Evolutionary conservation across 2,329 filamentous ascomycete species (phyloP).

Genomic region (Cladobotryum protrusum): DNA sequence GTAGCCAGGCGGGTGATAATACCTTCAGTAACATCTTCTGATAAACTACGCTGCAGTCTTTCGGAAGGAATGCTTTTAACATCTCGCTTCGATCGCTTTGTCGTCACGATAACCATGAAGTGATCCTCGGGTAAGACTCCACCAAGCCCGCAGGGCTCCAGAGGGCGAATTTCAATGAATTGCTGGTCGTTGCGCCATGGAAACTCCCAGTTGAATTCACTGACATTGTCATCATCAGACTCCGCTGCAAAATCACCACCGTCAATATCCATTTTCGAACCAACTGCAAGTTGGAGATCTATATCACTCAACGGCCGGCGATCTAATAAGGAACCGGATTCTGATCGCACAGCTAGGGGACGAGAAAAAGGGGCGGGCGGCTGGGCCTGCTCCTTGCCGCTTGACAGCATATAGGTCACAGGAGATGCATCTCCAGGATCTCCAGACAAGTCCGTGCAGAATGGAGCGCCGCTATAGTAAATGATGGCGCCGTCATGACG

Average conservation of each 20-base stretch:
- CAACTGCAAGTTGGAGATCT: slow-evolving; percentile 12
- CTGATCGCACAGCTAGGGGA: slow-evolving; percentile 30
- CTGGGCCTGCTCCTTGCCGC: slow-evolving; percentile 28
- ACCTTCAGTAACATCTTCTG: slow-evolving; percentile 30
- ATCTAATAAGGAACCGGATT: slow-evolving; percentile 46
- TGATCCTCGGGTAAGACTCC: slow-evolving; percentile 59
- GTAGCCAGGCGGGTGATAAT: slow-evolving; percentile 37
- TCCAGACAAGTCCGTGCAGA: slow-evolving; percentile 73
- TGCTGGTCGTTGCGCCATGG: slow-evolving; percentile 40
- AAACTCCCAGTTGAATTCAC: slow-evolving; percentile 39
- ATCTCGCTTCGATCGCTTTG: slow-evolving; percentile 35
- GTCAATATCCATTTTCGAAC: slow-evolving; percentile 25
- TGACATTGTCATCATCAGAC: slow-evolving; percentile 28
- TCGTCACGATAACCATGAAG: slow-evolving; percentile 51
- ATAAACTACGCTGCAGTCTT: slow-evolving; percentile 8
- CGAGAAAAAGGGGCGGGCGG: slow-evolving; percentile 16
- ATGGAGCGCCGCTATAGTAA: slow-evolving; percentile 74
- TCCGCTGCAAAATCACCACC: slow-evolving; percentile 26
- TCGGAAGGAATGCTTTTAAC: neutral
- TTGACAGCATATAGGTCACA: slow-evolving; percentile 43
- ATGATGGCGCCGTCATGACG: slow-evolving; percentile 69
- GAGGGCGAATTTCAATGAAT: slow-evolving; percentile 28
- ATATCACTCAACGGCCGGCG: slow-evolving; percentile 45
- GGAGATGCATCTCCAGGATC: slow-evolving; percentile 49
- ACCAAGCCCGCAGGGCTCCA: slow-evolving; percentile 55